phyloP scores from a whole-genome alignment of 108 stramenopile genomes.

The Cyclotella sp. region DNA sequence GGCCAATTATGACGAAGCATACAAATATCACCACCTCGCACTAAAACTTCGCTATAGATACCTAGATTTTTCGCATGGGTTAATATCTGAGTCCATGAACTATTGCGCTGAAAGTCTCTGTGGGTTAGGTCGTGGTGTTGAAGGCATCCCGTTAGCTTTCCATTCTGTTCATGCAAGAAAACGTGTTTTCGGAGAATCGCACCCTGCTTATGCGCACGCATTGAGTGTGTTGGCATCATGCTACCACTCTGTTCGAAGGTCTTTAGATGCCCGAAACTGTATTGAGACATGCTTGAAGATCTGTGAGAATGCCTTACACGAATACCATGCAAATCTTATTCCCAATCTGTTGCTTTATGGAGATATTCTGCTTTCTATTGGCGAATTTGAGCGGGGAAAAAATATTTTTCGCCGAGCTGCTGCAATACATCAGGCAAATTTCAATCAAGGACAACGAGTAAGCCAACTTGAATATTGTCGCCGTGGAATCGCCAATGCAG shows the following conservation, averaged over 20 bases:
- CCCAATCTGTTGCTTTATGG: slow-evolving; percentile 58
- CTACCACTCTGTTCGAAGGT: slow-evolving; percentile 50
- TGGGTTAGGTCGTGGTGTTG: slow-evolving; percentile 46
- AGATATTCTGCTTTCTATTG: slow-evolving; percentile 48
- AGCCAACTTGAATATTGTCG: slow-evolving; percentile 51
- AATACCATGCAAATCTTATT: slow-evolving; percentile 55
- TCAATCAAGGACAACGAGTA: slow-evolving; percentile 53
- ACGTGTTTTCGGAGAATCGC: slow-evolving; percentile 46
- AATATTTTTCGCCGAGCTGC: slow-evolving; percentile 46
- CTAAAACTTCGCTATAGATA: slow-evolving; percentile 45
- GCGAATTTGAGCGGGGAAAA: slow-evolving; percentile 38
- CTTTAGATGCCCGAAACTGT: slow-evolving; percentile 51
- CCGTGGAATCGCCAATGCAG: slow-evolving; percentile 23
- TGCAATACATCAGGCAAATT: slow-evolving; percentile 49
- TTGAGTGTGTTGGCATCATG: slow-evolving; percentile 55
- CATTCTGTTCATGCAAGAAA: slow-evolving; percentile 54
- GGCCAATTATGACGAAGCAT: slow-evolving; percentile 42
- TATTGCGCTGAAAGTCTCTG: slow-evolving; percentile 57
- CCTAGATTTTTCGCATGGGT: slow-evolving; percentile 56
- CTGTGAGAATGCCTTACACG: slow-evolving; percentile 52
- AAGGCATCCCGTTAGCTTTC: slow-evolving; percentile 55
- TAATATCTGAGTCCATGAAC: slow-evolving; percentile 57
- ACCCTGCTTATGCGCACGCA: slow-evolving; percentile 56
- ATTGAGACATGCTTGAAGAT: slow-evolving; percentile 52
- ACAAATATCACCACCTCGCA: slow-evolving; percentile 43